Percentiles rank a stretch among this genome's conserved stretches.
Conservation (phyloP, 768 basidiomycete genomes). For the Inosperma sp. region DNA sequence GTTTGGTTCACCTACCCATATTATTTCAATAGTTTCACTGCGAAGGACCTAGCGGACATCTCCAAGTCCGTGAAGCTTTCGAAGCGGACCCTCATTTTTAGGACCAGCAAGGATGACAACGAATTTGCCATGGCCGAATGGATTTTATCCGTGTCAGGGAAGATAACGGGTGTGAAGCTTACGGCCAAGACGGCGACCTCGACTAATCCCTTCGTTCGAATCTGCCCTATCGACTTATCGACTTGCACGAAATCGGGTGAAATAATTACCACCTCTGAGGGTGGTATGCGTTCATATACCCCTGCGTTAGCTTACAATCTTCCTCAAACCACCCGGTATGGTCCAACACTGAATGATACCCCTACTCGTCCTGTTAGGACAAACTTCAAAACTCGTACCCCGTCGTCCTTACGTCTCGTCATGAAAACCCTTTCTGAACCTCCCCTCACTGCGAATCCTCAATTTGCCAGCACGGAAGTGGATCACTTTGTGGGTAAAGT, state of each 20-base stretch:
- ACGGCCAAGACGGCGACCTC: conserved; percentile 36
- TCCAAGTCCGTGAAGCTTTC: conserved; percentile 32
- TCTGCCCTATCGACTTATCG: conserved; percentile 36
- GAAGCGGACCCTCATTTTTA: conserved; percentile 33
- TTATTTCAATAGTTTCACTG: conserved; percentile 37
- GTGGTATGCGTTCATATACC: conserved; percentile 34
- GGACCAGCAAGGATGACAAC: conserved; percentile 28
- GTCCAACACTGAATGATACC: conserved; percentile 30
- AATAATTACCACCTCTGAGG: conserved; percentile 31
- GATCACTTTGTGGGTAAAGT: conserved; percentile 34
- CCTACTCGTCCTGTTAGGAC: conserved; percentile 30
- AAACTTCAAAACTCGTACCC: conserved; percentile 35
- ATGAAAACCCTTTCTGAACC: conserved; percentile 34
- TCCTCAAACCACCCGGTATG: conserved; percentile 30
- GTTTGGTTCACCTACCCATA: conserved; percentile 32
- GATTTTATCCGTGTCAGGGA: conserved; percentile 33
- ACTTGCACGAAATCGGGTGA: conserved; percentile 35
- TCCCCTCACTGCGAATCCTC: conserved; percentile 33
- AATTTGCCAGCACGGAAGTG: conserved; percentile 19
- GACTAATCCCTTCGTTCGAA: conserved; percentile 28
- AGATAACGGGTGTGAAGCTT: conserved; percentile 34
- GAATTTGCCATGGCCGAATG: conserved; percentile 40
- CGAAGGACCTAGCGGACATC: conserved; percentile 32
- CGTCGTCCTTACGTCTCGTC: conserved; percentile 29
- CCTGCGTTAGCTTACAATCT: conserved; percentile 31